Evolutionary conservation across 164 flowering plant genomes (phyloP), one percentile per base, ranked within the genome.

Genomic region (Brasenia schreberi): DNA sequence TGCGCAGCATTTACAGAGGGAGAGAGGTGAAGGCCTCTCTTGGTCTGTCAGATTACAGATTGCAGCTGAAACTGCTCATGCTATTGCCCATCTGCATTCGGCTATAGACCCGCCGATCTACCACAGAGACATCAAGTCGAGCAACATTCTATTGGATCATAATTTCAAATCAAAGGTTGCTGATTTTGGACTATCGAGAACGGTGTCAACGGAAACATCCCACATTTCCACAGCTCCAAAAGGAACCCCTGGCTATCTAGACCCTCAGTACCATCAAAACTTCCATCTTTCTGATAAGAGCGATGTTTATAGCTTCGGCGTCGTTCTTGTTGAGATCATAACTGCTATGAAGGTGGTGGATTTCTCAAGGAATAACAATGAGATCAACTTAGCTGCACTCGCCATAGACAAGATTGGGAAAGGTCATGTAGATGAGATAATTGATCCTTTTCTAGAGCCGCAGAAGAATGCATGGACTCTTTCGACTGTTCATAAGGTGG

Each of bases 221-320:
- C 92, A 93, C 62, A 84, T 93, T 27, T 93, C 97, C 6, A 93
- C 98, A 0, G 87, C 91, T 11, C 98, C 98, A 0, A 97, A 90
- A 68, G 98, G 97, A 0, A 93, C 98, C 18, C 98, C 98, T 0
- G 98, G 97, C 2, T 93, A 90, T 66, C 74, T 93, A 1, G 98
- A 93, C 53, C 98, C 97, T 52, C 89, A 93, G 69, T 93, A 93
- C 73, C 98, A 93, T 67, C 96, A 90, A 66, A 69, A 80, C 66
- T 93, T 82, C 72, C 94, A 87, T 18, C 82, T 93, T 23, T 88
- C 97, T 0, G 92, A 88, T 65, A 90, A 82, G 72, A 88, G 97
- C 56, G 98, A 93, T 67, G 98, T 93, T 18, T 93, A 93, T 66
- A 93, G 98, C 75, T 93, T 93, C 52, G 98, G 97, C 2, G 98